phyloP scores from a whole-genome alignment of 1,139 yeast species.

The Saccharomyces hybrid region DNA sequence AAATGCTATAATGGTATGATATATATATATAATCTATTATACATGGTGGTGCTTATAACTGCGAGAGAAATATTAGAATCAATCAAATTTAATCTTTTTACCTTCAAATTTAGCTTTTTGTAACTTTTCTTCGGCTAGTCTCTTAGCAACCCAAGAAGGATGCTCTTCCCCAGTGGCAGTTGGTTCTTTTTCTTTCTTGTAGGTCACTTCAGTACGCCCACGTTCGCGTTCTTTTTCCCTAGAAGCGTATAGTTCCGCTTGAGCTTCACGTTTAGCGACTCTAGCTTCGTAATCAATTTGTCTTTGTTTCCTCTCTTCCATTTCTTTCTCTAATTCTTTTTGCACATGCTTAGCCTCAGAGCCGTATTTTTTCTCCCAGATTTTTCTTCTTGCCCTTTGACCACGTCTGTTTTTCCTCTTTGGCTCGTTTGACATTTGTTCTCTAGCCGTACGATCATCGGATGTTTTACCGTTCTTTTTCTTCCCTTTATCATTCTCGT shows the following conservation, averaged over 20 bases:
- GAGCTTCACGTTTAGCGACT: constrained; percentile 54
- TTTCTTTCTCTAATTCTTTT: constrained; percentile 48
- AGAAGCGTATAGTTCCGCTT: constrained; percentile 35
- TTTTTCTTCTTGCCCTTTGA: constrained; percentile 91
- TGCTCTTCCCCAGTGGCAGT: constrained; percentile 41
- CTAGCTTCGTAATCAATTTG: constrained; percentile 68
- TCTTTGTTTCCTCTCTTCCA: constrained; percentile 50
- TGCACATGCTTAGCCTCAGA: constrained; percentile 72
- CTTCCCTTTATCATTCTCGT: constrained; percentile 28
- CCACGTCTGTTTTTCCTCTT: constrained; percentile 85
- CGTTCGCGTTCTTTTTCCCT: constrained; percentile 20
- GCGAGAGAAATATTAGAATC: constrained; percentile 1
- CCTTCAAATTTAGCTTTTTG: constrained; percentile 69
- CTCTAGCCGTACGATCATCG: constrained; percentile 37
- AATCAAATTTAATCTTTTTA: constrained; percentile 65
- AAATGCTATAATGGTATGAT: not conserved
- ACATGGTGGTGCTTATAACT: not conserved
- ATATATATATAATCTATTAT: not conserved
- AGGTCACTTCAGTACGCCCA: constrained; percentile 33
- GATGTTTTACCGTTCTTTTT: not conserved
- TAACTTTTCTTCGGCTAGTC: constrained; percentile 56
- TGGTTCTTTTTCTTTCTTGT: constrained; percentile 4
- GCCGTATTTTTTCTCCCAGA: constrained; percentile 92
- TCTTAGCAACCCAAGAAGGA: constrained; percentile 95
- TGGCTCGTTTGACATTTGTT: constrained; percentile 35